phyloP scores from a whole-genome alignment of 805 yeast species.

The Jamesozyma spencerorum region DNA sequence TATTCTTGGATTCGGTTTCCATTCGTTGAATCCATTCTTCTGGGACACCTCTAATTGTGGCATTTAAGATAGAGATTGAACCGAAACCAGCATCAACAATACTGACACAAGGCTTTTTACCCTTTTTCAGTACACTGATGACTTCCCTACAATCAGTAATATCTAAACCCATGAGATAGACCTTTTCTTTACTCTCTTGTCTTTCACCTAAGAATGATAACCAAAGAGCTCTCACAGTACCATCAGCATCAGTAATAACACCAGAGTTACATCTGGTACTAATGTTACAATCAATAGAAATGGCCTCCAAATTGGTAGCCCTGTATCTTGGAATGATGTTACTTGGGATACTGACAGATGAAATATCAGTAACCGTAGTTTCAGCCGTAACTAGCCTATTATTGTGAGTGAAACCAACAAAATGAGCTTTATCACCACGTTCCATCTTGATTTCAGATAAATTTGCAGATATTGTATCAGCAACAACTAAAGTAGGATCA shows the following conservation, averaged over 20 bases:
- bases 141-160: constrained; percentile 54
- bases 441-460: constrained; percentile 47
- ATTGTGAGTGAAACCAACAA: constrained; percentile 70
- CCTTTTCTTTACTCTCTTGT: constrained; percentile 49
- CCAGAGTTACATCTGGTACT: constrained; percentile 75
- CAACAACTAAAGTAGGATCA: constrained; percentile 64
- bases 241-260: constrained; percentile 64
- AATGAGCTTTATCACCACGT: constrained; percentile 69
- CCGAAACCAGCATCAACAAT: constrained; percentile 75
- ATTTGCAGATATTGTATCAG: constrained; percentile 62
- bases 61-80: constrained; percentile 58
- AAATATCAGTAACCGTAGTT: constrained; percentile 67
- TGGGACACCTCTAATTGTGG: constrained; percentile 80
- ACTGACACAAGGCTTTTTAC: constrained; percentile 47
- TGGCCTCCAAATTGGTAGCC: constrained; percentile 73
- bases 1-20: constrained; percentile 54
- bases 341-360: constrained; percentile 65
- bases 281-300: constrained; percentile 62
- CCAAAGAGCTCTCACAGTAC: constrained; percentile 80
- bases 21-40: constrained; percentile 69
- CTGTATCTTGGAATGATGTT: constrained; percentile 70
- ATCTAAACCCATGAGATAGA: constrained; percentile 69
- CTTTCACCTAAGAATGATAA: constrained; percentile 73
- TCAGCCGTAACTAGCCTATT: constrained; percentile 63
- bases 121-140: constrained; percentile 41